phyloP scores from a whole-genome alignment of 495 filamentous ascomycete species.

The Pseudomonodictys pantanalensis region DNA sequence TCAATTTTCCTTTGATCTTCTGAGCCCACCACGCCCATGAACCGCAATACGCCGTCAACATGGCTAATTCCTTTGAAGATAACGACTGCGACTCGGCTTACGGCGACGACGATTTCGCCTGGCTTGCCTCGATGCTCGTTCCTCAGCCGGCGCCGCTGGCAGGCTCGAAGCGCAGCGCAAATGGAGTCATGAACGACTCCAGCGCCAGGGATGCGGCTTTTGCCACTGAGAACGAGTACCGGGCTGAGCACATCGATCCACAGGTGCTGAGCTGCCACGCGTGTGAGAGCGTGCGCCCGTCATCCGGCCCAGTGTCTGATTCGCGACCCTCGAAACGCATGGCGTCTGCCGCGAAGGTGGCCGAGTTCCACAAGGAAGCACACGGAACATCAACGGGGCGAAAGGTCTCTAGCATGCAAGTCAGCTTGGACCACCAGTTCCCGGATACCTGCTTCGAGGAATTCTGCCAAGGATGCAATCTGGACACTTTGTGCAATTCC shows the following conservation, averaged over 20 bases:
- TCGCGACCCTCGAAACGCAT: slow-evolving; percentile 22
- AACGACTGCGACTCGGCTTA: slow-evolving; percentile 21
- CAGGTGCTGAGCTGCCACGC: slow-evolving; percentile 14
- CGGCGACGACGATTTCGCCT: slow-evolving; percentile 11
- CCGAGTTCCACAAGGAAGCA: slow-evolving; percentile 5
- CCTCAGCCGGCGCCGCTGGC: slow-evolving; percentile 9
- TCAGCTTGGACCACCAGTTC: slow-evolving; percentile 14
- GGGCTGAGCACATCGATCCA: slow-evolving; percentile 22
- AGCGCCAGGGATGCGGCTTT: background rate
- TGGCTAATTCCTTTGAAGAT: slow-evolving; percentile 19
- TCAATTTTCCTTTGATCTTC: background rate
- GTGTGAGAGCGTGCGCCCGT: slow-evolving; percentile 11
- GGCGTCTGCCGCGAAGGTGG: slow-evolving; percentile 13
- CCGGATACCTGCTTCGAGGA: slow-evolving; percentile 21
- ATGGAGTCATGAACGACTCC: background rate
- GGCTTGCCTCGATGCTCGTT: slow-evolving; percentile 17
- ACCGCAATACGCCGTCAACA: too few species aligned
- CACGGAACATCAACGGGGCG: background rate
- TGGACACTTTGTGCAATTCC: slow-evolving; percentile 9
- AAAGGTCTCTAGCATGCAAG: too few species aligned
- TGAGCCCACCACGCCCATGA: too few species aligned
- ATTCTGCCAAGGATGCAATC: slow-evolving; percentile 27
- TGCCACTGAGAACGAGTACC: slow-evolving; percentile 15
- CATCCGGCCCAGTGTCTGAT: slow-evolving; percentile 5
- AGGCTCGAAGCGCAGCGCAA: slow-evolving; percentile 27